Evolutionary conservation across 1,284 basidiomycete species (phyloP), one percentile per base, ranked within the genome.

Genomic region (Irpex rosettiformis): DNA sequence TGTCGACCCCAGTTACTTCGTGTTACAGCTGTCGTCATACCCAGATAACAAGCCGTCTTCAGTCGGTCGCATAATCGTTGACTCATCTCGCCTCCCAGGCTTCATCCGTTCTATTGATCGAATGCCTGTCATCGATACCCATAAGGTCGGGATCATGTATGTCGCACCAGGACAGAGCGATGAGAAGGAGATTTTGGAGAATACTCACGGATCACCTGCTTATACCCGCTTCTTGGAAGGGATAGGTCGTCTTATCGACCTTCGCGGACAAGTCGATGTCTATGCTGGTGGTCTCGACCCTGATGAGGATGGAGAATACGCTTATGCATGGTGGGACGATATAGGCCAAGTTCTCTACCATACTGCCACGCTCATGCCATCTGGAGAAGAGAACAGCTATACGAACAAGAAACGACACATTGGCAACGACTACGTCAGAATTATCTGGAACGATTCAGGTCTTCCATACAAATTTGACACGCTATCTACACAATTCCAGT

Each of bases 261-360:
- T 98, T n/a, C 88, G 93, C 28, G 94, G 91, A 4, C 94, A 96
- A 73, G 81, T 88, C 10, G 95, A 98, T 69, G 88, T 98, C n/a
- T 98, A 96, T 72, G 91, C 90, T 1, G 96, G 96, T 27, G 95
- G 95, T 1, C 80, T 99, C 29, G 91, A 96, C 71, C 85, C 91
- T 4, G 87, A 91, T 63, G 86, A 90, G 66, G 95, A 98, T 70
- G 87, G 91, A 22, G 94, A 98, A 72, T 96, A 94, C 68, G 92
- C 94, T 0, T 99, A 99, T 69, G 95, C 96, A 0, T 99, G 96
- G 96, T 96, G 94, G 89, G 95, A 99, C 73, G 95, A 98, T 68
- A 96, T 98, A 48, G 89, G 91, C 16, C 97, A 99, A 70, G 86
- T 98, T 60, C 82, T 98, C 55, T 99, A 94, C 73, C 97, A 99